These are phyloP conservation scores for Eucalyptus brandiana DNA, from an alignment of 345 rosid species.

Conservation along the genomic window DNA sequence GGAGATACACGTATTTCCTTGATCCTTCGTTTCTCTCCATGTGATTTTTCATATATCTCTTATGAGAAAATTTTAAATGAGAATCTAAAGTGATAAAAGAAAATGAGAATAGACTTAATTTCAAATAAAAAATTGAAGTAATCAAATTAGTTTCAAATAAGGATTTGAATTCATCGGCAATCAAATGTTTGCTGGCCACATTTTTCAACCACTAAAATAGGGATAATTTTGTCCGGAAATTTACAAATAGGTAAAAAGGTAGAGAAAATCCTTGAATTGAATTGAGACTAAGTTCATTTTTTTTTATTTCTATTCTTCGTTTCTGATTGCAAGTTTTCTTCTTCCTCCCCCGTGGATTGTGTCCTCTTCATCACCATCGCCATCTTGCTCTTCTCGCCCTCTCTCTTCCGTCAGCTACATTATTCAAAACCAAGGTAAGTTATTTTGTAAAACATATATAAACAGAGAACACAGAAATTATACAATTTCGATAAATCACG, in stretches of 20 bases:
- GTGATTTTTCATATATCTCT: neutral
- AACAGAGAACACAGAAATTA: neutral
- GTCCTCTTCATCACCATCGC: neutral
- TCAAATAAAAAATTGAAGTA: fast-evolving
- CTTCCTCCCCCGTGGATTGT: neutral
- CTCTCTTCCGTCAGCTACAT: neutral
- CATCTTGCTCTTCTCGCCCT: neutral
- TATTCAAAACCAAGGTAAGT: neutral
- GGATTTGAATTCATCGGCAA: fast-evolving
- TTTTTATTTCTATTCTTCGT: neutral
- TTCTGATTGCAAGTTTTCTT: neutral
- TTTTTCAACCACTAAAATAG: neutral
- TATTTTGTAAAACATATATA: neutral
- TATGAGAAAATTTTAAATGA: fast-evolving
- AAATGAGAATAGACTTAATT: neutral
- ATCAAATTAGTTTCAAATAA: neutral
- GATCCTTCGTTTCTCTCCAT: neutral
- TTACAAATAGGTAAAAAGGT: neutral
- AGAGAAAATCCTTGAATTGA: neutral
- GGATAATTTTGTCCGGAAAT: neutral
- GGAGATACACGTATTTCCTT: neutral
- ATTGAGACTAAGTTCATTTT: neutral
- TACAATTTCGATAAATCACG: neutral
- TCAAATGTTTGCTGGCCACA: neutral
- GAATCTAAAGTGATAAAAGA: neutral